Conservation (phyloP, 2,329 filamentous ascomycete genomes). For the Hypoxylon sp. region DNA sequence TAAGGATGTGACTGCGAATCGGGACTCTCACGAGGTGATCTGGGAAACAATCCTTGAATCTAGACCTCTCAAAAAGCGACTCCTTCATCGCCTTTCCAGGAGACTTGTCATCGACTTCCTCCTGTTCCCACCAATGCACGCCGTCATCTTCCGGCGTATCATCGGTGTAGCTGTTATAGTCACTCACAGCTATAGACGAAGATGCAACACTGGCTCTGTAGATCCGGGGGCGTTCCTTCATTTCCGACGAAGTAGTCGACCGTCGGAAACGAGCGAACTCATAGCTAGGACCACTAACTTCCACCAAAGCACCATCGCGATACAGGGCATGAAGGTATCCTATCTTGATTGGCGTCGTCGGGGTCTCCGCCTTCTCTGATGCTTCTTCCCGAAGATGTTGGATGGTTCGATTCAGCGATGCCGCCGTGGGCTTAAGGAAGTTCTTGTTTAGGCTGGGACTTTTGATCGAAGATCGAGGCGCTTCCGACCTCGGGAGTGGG, state of each 20-base stretch:
- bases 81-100: neutral
- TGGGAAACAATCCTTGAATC: neutral
- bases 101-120: neutral
- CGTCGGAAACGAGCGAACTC: neutral
- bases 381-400: neutral
- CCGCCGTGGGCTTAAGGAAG: slow-evolving; percentile 1
- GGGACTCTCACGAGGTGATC: neutral
- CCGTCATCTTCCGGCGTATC: neutral
- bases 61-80: neutral
- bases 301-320: neutral
- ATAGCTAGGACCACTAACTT: neutral
- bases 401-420: slow-evolving; percentile 7
- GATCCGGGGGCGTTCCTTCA: neutral
- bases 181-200: neutral
- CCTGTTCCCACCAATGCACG: neutral
- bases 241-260: neutral
- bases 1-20: slow-evolving; percentile 3
- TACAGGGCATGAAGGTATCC: neutral
- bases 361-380: neutral
- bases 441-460: neutral
- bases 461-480: neutral
- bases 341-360: neutral
- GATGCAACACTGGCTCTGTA: too few species aligned
- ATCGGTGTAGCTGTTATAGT: neutral
- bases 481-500: neutral